A percentile compares a stretch with the other conserved stretches of the same genome.
Evolutionary conservation across 306 rosid species (phyloP).

Genomic region (Prunus mira): DNA sequence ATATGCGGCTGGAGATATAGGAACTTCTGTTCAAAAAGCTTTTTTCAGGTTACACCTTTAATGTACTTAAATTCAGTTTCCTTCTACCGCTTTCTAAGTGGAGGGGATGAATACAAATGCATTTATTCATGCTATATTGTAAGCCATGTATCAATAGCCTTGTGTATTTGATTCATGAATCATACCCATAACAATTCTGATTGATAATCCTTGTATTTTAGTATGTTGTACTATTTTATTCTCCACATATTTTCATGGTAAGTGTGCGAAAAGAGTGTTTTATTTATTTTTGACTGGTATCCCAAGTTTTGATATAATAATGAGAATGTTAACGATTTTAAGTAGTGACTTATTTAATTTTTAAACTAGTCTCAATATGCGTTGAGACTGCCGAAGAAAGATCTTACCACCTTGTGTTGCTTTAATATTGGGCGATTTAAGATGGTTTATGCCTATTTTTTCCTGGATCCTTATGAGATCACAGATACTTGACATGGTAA

Average conservation of each 20-base stretch:
- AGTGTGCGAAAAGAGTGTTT: not conserved
- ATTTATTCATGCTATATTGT: not conserved
- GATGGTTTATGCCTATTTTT: not conserved
- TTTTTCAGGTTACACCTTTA: conserved; percentile 68
- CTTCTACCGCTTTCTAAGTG: conserved; percentile 15
- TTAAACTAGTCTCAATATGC: not conserved
- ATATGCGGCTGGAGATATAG: conserved; percentile 68
- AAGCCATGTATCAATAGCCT: not conserved
- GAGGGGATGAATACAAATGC: not conserved
- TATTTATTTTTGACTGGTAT: not conserved
- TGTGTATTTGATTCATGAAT: not conserved
- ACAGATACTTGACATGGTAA: not conserved
- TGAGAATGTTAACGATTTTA: not conserved
- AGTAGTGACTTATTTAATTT: not conserved
- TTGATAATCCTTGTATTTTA: not conserved
- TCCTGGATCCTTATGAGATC: not conserved
- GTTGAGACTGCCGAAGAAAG: not conserved
- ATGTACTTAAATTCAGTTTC: conserved; percentile 20
- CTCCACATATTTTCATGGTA: not conserved
- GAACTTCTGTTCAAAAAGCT: conserved; percentile 74
- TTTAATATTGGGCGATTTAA: not conserved
- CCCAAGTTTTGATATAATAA: too few species aligned
- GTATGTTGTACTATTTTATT: too few species aligned
- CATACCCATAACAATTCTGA: not conserved
- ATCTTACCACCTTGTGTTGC: not conserved